Evolutionary conservation across 192 early-diverging fungal species (phyloP), one percentile per base, ranked within the genome.

Genomic region (Paraglomus brasilianum): DNA sequence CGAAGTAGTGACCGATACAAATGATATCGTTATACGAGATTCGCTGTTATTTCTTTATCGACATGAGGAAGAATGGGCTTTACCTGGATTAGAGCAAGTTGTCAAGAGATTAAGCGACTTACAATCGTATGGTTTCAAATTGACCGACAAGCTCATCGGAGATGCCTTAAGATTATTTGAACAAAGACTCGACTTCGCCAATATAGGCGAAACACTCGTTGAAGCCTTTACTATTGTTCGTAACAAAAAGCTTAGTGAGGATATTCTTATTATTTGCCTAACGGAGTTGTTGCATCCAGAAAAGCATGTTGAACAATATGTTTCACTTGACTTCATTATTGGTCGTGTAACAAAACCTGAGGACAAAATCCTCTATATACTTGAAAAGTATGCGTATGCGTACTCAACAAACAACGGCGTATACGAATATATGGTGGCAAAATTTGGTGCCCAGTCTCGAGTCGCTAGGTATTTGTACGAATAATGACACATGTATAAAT

Each of bases 1-100:
- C 15, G 64, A 40, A 51, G 52, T 66, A 19, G 49, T 47, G 19
- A 36, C 39, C 6, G 64, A 66, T 66, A 50, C 52, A 6, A 66
- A 66, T 14, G 64, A 66, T 11, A 9, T 52, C 5, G 64, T 66
- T 0, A 66, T 66, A 40, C 64, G 42, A 51, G 49, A 46, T 0
- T 47, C 64, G 0, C 14, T 66, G 2, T 51, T 52, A 4, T 52
- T 51, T 0, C 21, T 66, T 2, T 66, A 40, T 13, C 64, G 48
- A 14, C 30, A 47, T 21, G 42, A 15, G 1, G 22, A 19, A 1
- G 36, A 51, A 19, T 66, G 64, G 64, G 15, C 8, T 4, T 39
- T 8, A 40, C 48, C 64, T 4, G 8, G 8, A 21, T 30, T 10
- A n/a, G 0, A 48, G 3, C 8, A 5, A 40, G 48, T 66, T 40